Percentiles rank a stretch among this genome's conserved stretches.
Evolutionary conservation across 2,329 filamentous ascomycete species (phyloP).

Genomic region (Calonectria montana): DNA sequence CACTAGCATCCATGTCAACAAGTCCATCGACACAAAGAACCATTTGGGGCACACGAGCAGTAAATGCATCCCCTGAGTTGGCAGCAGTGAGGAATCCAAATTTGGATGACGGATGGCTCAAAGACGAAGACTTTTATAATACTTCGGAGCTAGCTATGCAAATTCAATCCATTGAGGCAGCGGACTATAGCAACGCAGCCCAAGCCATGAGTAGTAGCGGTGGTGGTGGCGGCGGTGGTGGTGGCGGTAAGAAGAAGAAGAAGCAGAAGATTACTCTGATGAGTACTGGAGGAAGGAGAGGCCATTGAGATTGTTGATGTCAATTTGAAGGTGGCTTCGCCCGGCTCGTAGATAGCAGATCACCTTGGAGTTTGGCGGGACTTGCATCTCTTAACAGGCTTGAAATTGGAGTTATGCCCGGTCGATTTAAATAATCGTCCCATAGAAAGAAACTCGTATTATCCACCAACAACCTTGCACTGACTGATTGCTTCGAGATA

Average conservation of each 20-base stretch:
- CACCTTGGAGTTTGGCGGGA: neutral
- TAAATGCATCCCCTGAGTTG: slow-evolving; percentile 70
- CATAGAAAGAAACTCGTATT: neutral
- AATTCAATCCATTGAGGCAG: slow-evolving; percentile 64
- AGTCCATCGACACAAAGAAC: slow-evolving; percentile 82
- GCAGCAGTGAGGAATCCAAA: slow-evolving; percentile 45
- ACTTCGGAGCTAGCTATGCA: slow-evolving; percentile 70
- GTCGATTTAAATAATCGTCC: neutral
- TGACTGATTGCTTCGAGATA: neutral
- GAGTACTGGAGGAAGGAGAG: slow-evolving; percentile 71
- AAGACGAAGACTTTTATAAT: slow-evolving; percentile 79
- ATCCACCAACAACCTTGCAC: neutral
- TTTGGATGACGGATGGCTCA: slow-evolving; percentile 84
- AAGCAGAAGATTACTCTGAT: slow-evolving; percentile 79
- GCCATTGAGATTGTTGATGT: slow-evolving; percentile 44
- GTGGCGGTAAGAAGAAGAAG: slow-evolving; percentile 71
- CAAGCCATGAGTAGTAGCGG: slow-evolving; percentile 29
- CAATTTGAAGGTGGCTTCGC: neutral
- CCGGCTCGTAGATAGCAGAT: slow-evolving; percentile 3
- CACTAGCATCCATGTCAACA: slow-evolving; percentile 81
- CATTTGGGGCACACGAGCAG: slow-evolving; percentile 88
- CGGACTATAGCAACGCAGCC: slow-evolving; percentile 42
- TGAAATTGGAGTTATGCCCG: neutral
- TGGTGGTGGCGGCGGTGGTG: slow-evolving; percentile 27
- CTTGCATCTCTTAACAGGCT: neutral